Conservation (phyloP, 371 early-diverging fungal genomes). For the Choanephora cucurbitarum region DNA sequence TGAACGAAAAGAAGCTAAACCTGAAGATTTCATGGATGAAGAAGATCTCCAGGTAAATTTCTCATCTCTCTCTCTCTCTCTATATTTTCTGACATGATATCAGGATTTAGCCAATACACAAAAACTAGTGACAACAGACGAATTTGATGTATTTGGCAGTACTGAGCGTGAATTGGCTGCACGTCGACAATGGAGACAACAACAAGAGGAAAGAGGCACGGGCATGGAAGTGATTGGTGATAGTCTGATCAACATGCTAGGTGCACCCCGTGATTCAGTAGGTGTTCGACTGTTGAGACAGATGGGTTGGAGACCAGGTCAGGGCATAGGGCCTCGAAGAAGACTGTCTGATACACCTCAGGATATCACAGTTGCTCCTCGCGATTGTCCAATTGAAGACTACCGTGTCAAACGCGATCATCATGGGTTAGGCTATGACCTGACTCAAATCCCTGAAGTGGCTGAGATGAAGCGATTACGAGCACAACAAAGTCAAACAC, state of each 20-base stretch:
- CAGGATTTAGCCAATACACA: conserved; percentile 53
- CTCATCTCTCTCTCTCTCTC: not conserved
- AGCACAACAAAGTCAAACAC: conserved; percentile 16
- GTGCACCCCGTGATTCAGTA: conserved; percentile 64
- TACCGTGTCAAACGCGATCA: conserved; percentile 61
- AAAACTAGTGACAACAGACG: conserved; percentile 64
- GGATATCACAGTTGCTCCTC: conserved; percentile 71
- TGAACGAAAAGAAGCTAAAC: conserved; percentile 43
- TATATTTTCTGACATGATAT: conserved; percentile 1
- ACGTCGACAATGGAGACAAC: conserved; percentile 48
- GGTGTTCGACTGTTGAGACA: conserved; percentile 64
- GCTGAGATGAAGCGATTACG: conserved; percentile 47
- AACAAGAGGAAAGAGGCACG: conserved; percentile 41
- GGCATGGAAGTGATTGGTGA: conserved; percentile 32
- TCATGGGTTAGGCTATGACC: conserved; percentile 74
- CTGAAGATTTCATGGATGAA: conserved; percentile 93
- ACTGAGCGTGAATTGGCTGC: conserved; percentile 62
- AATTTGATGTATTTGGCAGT: conserved; percentile 69
- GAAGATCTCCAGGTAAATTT: conserved; percentile 73
- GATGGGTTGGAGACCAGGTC: conserved; percentile 88
- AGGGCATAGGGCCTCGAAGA: conserved; percentile 78
- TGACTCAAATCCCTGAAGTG: conserved; percentile 68
- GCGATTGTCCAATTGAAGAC: conserved; percentile 62
- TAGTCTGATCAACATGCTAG: conserved; percentile 52
- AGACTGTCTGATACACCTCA: conserved; percentile 34